Conservation (phyloP, 805 yeast species). For the Lipomyces orientalis region DNA sequence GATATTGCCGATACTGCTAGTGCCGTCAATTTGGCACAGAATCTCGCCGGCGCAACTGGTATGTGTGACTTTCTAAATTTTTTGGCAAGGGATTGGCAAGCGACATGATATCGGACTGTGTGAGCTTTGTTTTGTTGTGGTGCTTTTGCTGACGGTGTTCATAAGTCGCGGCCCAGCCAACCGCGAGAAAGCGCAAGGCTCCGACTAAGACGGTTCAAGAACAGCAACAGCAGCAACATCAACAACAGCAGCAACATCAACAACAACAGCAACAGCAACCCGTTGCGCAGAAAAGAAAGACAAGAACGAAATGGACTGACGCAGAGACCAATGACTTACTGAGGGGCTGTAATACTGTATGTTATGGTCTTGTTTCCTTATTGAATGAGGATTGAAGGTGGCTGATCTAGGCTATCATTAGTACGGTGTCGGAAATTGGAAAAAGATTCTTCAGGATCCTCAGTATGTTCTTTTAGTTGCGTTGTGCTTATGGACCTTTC, state of each 20-base stretch:
- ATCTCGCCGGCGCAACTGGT: conserved; percentile 27
- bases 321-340: conserved; percentile 51
- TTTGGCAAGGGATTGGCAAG: background rate
- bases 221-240: conserved; percentile 17
- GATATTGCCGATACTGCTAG: conserved; percentile 14
- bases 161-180: background rate
- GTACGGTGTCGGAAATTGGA: conserved; percentile 51
- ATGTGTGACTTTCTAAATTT: conserved; percentile 5
- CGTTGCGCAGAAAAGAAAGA: conserved; percentile 34
- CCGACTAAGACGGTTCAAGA: conserved; percentile 8
- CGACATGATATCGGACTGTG: background rate
- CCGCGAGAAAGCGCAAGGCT: conserved; percentile 7
- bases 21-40: conserved; percentile 14
- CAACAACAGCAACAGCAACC: conserved; percentile 4
- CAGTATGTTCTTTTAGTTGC: conserved; percentile 19
- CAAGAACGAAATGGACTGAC: conserved; percentile 49
- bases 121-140: background rate
- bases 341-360: conserved; percentile 50
- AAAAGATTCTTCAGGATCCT: conserved; percentile 52
- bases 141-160: background rate
- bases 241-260: conserved; percentile 19
- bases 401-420: conserved; percentile 4
- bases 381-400: background rate
- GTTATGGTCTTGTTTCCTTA: conserved; percentile 5
- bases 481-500: background rate